Evolutionary conservation across 139 green algal species (phyloP).

Genomic region (Chlamydomonas sp.): DNA sequence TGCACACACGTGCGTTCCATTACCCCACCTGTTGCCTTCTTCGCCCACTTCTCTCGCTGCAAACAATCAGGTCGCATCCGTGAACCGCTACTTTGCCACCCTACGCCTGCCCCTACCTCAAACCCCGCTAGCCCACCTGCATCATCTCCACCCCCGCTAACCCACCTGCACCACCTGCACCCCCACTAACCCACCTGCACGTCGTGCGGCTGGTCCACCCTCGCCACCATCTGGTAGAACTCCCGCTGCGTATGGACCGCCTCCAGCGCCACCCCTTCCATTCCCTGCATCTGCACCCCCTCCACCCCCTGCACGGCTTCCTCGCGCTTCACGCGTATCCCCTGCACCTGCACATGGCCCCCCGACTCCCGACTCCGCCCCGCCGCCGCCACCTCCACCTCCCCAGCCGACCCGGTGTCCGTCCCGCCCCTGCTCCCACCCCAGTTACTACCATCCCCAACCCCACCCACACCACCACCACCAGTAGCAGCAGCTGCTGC

Average conservation of each 20-base stretch:
- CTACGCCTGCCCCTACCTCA: too few species aligned
- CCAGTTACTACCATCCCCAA: background rate
- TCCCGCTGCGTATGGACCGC: background rate
- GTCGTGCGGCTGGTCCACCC: constrained; percentile 15
- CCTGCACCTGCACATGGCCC: too few species aligned
- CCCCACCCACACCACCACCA: background rate
- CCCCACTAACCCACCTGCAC: constrained; percentile 4
- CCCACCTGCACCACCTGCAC: background rate
- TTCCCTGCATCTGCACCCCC: background rate
- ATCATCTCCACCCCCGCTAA: background rate
- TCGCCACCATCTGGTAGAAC: constrained; percentile 28
- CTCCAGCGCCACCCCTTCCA: background rate
- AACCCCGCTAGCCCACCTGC: background rate
- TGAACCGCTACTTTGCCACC: too few species aligned
- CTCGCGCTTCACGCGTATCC: too few species aligned
- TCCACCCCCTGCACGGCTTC: too few species aligned
- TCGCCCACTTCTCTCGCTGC: too few species aligned
- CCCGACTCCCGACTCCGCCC: background rate
- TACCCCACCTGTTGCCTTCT: too few species aligned
- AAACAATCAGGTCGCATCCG: too few species aligned
- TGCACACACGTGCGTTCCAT: too few species aligned
- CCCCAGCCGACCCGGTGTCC: background rate
- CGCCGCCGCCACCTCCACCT: background rate
- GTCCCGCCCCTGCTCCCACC: background rate
- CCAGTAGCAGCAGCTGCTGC: too few species aligned